Evolutionary conservation across 768 basidiomycete genomes (phyloP), one percentile per base, ranked within the genome.

Genomic region (Myochromella boudieri): DNA sequence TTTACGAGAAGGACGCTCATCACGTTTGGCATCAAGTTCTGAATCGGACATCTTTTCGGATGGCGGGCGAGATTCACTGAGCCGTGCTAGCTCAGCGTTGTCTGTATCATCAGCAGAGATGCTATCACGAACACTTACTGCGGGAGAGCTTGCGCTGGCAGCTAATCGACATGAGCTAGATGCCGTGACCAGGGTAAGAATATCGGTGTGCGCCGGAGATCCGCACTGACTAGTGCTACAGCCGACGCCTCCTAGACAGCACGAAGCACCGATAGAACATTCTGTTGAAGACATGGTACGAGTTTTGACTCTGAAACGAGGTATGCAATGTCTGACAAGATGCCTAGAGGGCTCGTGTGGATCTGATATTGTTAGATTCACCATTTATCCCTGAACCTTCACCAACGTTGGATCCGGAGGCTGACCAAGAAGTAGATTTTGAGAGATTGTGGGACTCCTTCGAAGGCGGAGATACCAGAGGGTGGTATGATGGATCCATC

Each of bases 361-460:
- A 91, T 66, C 76, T 91, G 37, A 90, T 91, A 51, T 70, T 81
- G 7, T 76, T 92, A 29, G 87, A 91, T 60, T 81, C 84, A 1
- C 85, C 87, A 2, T 84, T 84, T 65, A 67, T 80, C 33, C 60
- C 71, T 6, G 82, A 84, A 49, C 69, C 71, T 18, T 29, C 54
- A 18, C 61, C 59, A 4, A 22, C 48, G 49, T 27, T 6, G 4
- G 12, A 40, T 29, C 20, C 49, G 39, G 33, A 44, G 12, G 46
- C 33, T 31, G 54, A 48, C 12, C 37, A 31, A 4, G 56, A 55
- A 26, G 52, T 56, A n/a, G 73, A 78, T 44, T 87, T 91, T 56
- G 73, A 77, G 54, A 60, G 45, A 12, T 59, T 68, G 2, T 92
- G 89, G 90, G 71, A 81, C 40, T 57, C 67, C 2, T 66, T 80